Evolutionary conservation across 805 yeast genomes (phyloP), one percentile per base, ranked within the genome.

Genomic region (Ogataea thermomethanolica): DNA sequence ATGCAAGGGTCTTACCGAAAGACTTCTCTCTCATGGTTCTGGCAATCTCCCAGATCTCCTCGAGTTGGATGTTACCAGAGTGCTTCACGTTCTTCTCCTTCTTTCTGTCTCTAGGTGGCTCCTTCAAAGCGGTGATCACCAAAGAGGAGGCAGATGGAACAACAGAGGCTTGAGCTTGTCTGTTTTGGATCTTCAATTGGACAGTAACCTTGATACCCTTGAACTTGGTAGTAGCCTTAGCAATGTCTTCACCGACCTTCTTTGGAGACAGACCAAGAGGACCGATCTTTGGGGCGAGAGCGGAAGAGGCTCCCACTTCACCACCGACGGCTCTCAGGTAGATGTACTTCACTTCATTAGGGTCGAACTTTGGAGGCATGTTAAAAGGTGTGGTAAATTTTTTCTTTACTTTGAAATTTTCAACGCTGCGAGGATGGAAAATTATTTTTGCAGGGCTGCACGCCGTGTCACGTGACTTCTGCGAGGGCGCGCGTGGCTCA

Each of bases 271-370:
- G 80, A 89, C 99, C 99, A 71, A 93, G 87, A 64, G 99, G 99
- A 87, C 99, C 99, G 70, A 93, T 93, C 91, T 93, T 93, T 72
- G 99, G 99, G 64, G 99, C 99, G 67, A 93, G 85, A 59, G 99
- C 96, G 59, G 99, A 86, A 54, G 98, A 89, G 67, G 97, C 96
- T 79, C 98, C 99, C 66, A 93, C 95, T 81, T 93, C 99, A 82
- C 99, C 99, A 86, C 99, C 99, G 63, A 89, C 95, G 76, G 99
- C 97, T 85, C 99, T 88, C 76, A 93, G 79, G 87, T 91, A 91
- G 77, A 93, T 79, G 86, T 77, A 87, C 77, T 90, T 90, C 71
- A 93, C 96, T 86, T 93, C 99, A 79, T 61, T 76, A 69, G 99
- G 99, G 74, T 93, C 99, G 78, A 90, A 81, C 81, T 93, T 88